These are phyloP conservation scores for Omphalotus olearius DNA, from an alignment of 1,284 basidiomycete species.

Conservation along the genomic window DNA sequence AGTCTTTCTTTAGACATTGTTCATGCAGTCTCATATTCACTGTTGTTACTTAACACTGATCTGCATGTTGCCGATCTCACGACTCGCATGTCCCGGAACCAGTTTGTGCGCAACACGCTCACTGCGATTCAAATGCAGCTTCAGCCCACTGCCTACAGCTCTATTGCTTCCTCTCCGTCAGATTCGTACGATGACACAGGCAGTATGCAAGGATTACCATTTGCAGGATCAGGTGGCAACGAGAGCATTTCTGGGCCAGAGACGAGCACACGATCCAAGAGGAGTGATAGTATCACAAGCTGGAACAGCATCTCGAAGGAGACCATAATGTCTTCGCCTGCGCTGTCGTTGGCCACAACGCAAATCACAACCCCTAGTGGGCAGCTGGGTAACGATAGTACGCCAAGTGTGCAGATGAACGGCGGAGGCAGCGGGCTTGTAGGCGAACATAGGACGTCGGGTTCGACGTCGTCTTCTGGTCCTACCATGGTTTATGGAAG, in stretches of 20 bases:
- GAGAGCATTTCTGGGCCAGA: conserved; percentile 31
- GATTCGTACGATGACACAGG: conserved; percentile 65
- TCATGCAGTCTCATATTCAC: conserved; percentile 89
- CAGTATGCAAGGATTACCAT: conserved; percentile 45
- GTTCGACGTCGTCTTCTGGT: conserved; percentile 27
- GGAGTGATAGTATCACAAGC: conserved; percentile 77
- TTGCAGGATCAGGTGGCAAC: conserved; percentile 34
- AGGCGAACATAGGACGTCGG: conserved; percentile 38
- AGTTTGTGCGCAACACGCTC: conserved; percentile 93
- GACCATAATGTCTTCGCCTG: conserved; percentile 37
- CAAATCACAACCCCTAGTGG: conserved; percentile 23
- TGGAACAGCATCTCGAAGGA: conserved; percentile 76
- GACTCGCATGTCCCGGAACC: conserved; percentile 87
- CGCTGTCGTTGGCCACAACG: conserved; percentile 29
- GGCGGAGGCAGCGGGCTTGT: conserved; percentile 14
- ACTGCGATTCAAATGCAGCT: conserved; percentile 77
- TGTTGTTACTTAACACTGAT: conserved; percentile 95
- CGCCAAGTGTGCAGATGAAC: conserved; percentile 37
- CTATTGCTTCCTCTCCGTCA: conserved; percentile 54
- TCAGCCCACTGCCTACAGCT: conserved; percentile 38
- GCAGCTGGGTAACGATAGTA: conserved; percentile 26
- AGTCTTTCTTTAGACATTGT: conserved; percentile 62
- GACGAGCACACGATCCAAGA: conserved; percentile 53
- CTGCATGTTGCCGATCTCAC: conserved; percentile 91
- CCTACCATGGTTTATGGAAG: conserved; percentile 49